Percentiles rank a stretch among this genome's conserved stretches.
Conservation (phyloP, 768 basidiomycete genomes). For the Polyporus arcularius region DNA sequence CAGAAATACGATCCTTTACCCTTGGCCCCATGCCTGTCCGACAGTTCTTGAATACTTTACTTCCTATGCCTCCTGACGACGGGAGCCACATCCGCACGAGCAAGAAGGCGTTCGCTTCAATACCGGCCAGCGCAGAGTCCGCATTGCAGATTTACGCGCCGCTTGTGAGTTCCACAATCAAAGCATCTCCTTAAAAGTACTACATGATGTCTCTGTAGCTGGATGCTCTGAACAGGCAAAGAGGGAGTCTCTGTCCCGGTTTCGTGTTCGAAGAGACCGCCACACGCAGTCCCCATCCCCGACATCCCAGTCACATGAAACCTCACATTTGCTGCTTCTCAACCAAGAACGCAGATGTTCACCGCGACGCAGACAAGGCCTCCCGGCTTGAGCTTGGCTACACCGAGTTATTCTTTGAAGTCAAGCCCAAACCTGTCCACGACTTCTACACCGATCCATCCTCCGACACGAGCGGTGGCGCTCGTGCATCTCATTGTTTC, state of each 20-base stretch:
- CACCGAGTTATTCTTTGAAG: constrained; percentile 17
- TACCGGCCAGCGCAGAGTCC: background rate
- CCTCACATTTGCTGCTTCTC: constrained; percentile 9
- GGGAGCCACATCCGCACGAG: background rate
- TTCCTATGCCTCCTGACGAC: too few species aligned
- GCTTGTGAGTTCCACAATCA: background rate
- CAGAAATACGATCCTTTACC: background rate
- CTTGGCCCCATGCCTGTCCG: constrained; percentile 15
- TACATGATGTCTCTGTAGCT: background rate
- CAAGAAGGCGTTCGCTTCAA: background rate
- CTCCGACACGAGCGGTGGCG: too few species aligned
- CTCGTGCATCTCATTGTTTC: too few species aligned
- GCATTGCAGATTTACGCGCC: background rate
- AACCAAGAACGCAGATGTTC: background rate
- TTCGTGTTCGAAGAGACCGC: constrained; percentile 1
- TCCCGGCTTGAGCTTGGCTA: background rate
- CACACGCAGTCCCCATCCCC: background rate
- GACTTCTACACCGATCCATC: constrained; percentile 14
- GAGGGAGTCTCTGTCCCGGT: background rate
- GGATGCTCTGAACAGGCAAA: background rate
- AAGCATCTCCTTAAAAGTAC: too few species aligned
- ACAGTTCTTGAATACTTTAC: background rate
- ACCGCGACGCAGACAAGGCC: background rate
- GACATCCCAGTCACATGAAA: background rate
- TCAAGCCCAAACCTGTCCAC: background rate